Evolutionary conservation across 1,284 basidiomycete species (phyloP).

Genomic region (Meripilus lineatus): DNA sequence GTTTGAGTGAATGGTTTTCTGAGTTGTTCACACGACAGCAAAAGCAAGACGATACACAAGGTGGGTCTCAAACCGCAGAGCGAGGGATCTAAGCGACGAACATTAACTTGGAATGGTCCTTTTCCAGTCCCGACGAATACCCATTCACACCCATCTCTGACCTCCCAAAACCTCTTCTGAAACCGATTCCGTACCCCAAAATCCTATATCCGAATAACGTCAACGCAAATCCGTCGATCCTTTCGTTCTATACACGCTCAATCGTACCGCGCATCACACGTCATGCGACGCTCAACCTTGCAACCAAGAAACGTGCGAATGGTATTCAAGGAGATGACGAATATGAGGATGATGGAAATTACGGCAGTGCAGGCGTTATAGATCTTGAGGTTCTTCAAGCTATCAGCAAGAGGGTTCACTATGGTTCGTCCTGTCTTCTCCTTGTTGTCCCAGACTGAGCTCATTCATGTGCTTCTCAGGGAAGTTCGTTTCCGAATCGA

Average conservation of each 20-base stretch:
- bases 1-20: background rate
- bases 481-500: slow-evolving; percentile 98
- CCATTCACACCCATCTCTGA: slow-evolving; percentile 77
- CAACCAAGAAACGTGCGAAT: slow-evolving; percentile 55
- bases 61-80: slow-evolving; percentile 34
- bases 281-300: slow-evolving; percentile 57
- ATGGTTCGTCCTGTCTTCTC: slow-evolving; percentile 54
- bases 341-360: slow-evolving; percentile 92
- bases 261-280: slow-evolving; percentile 84
- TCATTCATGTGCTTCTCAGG: slow-evolving; percentile 47
- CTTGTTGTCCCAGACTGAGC: background rate
- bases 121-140: slow-evolving; percentile 88
- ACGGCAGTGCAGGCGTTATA: slow-evolving; percentile 90
- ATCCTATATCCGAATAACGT: slow-evolving; percentile 81
- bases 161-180: slow-evolving; percentile 83
- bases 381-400: slow-evolving; percentile 95
- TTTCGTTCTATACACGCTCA: slow-evolving; percentile 80
- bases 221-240: slow-evolving; percentile 86
- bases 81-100: background rate
- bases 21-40: slow-evolving; percentile 46
- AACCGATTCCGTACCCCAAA: slow-evolving; percentile 69
- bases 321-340: slow-evolving; percentile 65
- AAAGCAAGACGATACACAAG: slow-evolving; percentile 92
- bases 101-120: slow-evolving; percentile 2
- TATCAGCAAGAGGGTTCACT: slow-evolving; percentile 94